Conservation (phyloP, 148 eudicot species). For the Rhododendron henanense region DNA sequence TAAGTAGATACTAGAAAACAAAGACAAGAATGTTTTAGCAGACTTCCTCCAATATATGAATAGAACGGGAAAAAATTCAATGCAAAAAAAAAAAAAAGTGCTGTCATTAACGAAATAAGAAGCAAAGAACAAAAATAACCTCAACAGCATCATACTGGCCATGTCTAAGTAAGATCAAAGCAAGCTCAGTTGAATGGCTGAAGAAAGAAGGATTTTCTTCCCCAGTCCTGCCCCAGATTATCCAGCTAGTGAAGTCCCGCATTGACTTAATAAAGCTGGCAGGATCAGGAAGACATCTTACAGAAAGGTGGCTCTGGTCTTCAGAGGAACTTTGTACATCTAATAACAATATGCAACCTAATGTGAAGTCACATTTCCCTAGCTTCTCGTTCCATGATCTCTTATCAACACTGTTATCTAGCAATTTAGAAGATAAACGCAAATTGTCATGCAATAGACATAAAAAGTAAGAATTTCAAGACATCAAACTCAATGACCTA, state of each 20-base stretch:
- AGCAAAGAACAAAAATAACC: constrained; percentile 49
- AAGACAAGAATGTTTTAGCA: constrained; percentile 15
- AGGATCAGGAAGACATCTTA: constrained; percentile 50
- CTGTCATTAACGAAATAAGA: background rate
- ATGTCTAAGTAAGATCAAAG: constrained; percentile 63
- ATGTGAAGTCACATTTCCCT: constrained; percentile 71
- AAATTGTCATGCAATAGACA: background rate
- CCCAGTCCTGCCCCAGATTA: constrained; percentile 68
- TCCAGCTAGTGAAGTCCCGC: constrained; percentile 76
- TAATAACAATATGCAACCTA: constrained; percentile 60
- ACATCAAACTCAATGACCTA: constrained; percentile 1
- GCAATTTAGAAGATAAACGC: constrained; percentile 1
- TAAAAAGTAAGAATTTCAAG: background rate
- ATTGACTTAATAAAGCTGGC: constrained; percentile 42
- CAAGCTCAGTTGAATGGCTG: constrained; percentile 72
- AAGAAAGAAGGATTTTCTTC: constrained; percentile 48
- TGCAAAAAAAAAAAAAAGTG: background rate
- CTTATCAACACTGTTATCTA: constrained; percentile 53
- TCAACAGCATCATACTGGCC: constrained; percentile 82
- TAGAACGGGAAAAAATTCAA: background rate
- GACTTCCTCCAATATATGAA: background rate
- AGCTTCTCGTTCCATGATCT: constrained; percentile 71
- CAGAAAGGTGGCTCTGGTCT: constrained; percentile 30
- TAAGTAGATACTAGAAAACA: constrained; percentile 60
- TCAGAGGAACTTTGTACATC: constrained; percentile 40